A percentile compares a stretch with the other conserved stretches of the same genome.
Conservation (phyloP, 495 filamentous ascomycete genomes). For the Amniculicola lignicola region DNA sequence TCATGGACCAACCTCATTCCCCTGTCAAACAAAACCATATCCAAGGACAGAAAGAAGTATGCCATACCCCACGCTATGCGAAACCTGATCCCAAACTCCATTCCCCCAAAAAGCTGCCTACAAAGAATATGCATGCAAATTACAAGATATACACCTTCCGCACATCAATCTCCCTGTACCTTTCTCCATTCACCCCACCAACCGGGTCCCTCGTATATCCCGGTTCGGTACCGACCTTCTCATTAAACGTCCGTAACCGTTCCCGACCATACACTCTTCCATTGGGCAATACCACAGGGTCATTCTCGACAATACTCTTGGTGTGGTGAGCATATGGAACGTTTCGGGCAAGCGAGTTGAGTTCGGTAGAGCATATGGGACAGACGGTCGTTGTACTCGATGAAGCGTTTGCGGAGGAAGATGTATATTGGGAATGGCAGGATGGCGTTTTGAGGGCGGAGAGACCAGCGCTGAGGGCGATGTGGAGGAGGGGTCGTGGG, state of each 20-base stretch:
- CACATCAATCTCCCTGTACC: slow-evolving; percentile 58
- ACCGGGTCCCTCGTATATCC: slow-evolving; percentile 77
- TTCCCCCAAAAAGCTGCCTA: too few species aligned
- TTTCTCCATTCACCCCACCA: slow-evolving; percentile 50
- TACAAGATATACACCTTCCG: slow-evolving; percentile 81
- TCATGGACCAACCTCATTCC: too few species aligned
- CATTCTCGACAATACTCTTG: slow-evolving; percentile 85
- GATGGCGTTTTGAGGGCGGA: slow-evolving; percentile 94
- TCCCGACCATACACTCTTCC: slow-evolving; percentile 77
- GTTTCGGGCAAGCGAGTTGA: slow-evolving; percentile 83
- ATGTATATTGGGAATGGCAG: slow-evolving; percentile 71
- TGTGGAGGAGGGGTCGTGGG: slow-evolving; percentile 77
- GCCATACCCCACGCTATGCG: too few species aligned
- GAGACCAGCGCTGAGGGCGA: slow-evolving; percentile 84
- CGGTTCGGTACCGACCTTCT: slow-evolving; percentile 61
- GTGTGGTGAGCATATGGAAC: slow-evolving; percentile 93
- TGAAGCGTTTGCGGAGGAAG: slow-evolving; percentile 57
- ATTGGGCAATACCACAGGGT: slow-evolving; percentile 84
- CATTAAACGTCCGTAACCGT: slow-evolving; percentile 69
- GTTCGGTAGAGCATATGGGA: slow-evolving; percentile 90
- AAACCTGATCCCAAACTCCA: neutral
- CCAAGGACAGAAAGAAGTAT: too few species aligned
- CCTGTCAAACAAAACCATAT: too few species aligned
- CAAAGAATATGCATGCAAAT: too few species aligned
- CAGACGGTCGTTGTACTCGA: slow-evolving; percentile 68